Evolutionary conservation across 768 basidiomycete species (phyloP).

Genomic region (Mycena galericulata): DNA sequence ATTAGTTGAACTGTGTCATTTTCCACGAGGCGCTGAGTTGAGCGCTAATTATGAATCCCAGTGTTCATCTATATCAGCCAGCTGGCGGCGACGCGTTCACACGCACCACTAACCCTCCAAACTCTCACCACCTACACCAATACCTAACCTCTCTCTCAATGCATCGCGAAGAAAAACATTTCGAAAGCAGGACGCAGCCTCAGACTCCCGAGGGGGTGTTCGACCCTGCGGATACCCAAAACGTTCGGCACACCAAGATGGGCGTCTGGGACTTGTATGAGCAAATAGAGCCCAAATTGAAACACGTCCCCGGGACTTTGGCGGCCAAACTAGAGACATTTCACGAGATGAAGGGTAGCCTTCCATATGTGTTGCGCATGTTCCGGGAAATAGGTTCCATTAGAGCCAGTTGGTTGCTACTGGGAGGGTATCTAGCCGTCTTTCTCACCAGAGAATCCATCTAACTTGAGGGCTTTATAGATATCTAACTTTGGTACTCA

Average conservation of each 20-base stretch:
- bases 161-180: neutral
- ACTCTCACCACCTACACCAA: too few relatives aligned
- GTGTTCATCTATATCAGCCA: too few relatives aligned
- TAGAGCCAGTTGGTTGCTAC: constrained; percentile 60
- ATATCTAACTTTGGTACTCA: constrained; percentile 59
- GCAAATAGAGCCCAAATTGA: constrained; percentile 57
- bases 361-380: constrained; percentile 78
- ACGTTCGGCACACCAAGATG: constrained; percentile 69
- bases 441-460: too few relatives aligned
- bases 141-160: too few relatives aligned
- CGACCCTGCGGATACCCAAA: constrained; percentile 49
- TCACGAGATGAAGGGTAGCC: constrained; percentile 58
- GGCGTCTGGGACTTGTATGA: constrained; percentile 88
- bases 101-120: too few relatives aligned
- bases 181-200: neutral
- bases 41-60: too few relatives aligned
- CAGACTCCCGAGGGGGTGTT: constrained; percentile 43
- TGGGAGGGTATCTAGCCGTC: constrained; percentile 38
- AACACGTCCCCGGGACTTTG: constrained; percentile 52
- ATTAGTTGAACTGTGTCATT: too few relatives aligned
- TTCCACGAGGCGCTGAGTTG: too few relatives aligned
- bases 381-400: constrained; percentile 70
- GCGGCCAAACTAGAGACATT: constrained; percentile 57
- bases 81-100: too few relatives aligned
- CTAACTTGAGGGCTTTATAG: constrained; percentile 25